Percentiles rank a stretch among this genome's conserved stretches.
Evolutionary conservation across 139 green algal species (phyloP).

Genomic region (Diplosphaera chodatii): DNA sequence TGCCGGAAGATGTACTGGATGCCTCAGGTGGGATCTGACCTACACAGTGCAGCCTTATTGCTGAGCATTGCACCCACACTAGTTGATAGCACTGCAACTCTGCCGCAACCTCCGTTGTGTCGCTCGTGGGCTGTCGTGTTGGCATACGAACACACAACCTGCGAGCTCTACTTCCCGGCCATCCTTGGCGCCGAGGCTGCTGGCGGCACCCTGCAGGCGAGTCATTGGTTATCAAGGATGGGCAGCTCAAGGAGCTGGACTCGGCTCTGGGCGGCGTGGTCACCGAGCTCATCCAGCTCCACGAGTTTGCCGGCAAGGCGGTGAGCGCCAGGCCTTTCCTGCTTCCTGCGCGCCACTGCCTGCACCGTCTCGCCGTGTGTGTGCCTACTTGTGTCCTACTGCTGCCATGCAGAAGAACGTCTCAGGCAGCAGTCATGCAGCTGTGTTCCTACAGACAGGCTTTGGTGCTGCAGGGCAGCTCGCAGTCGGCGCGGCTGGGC

Average conservation of each 20-base stretch:
- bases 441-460: no score
- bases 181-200: no score
- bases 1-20: conserved; percentile 57
- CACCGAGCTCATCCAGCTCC: conserved; percentile 41
- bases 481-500: conserved; percentile 10
- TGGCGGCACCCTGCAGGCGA: conserved; percentile 29
- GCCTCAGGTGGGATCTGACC: conserved; percentile 8
- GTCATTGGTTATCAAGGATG: conserved; percentile 30
- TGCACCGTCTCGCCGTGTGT: no score
- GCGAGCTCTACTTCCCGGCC: neutral
- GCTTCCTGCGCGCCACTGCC: no score
- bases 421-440: no score
- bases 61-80: neutral
- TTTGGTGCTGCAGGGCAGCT: conserved; percentile 35
- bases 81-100: neutral
- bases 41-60: no score
- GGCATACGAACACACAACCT: no score
- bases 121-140: no score
- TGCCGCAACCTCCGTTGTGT: neutral
- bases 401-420: no score
- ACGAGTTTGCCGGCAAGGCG: conserved; percentile 70
- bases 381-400: no score
- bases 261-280: conserved; percentile 34
- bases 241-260: conserved; percentile 47
- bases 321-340: conserved; percentile 17